Evolutionary conservation across 495 filamentous ascomycete genomes (phyloP).

Genomic region (Hypomontagnella submonticulosa): DNA sequence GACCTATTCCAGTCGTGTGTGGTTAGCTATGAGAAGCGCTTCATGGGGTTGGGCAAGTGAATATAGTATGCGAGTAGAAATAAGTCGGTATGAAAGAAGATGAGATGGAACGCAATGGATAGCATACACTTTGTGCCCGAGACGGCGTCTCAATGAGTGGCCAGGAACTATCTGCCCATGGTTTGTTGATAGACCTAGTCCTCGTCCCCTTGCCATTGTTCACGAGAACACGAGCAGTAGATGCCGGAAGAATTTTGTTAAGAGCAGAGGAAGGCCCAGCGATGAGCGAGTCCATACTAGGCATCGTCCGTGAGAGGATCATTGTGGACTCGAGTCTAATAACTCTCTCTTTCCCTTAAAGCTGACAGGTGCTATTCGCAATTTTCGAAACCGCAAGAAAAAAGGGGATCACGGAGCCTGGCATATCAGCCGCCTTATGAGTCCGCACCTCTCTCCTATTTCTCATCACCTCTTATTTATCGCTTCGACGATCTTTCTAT

Average conservation of each 20-base stretch:
- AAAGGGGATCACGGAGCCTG: not conserved
- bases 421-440: not conserved
- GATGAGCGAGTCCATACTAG: not conserved
- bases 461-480: too few relatives aligned
- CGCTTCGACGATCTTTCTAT: too few relatives aligned
- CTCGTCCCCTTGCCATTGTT: not conserved
- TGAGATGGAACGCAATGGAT: not conserved
- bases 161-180: constrained; percentile 53
- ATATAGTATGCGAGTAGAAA: not conserved
- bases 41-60: not conserved
- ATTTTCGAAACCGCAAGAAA: too few relatives aligned
- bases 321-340: not conserved
- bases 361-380: too few relatives aligned
- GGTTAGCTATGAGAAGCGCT: not conserved
- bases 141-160: constrained; percentile 48
- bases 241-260: not conserved
- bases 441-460: too few relatives aligned
- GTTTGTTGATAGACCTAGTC: constrained; percentile 22
- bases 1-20: constrained; percentile 15
- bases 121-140: constrained; percentile 35
- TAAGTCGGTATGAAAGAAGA: not conserved
- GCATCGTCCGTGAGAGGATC: constrained; percentile 1
- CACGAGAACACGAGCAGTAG: not conserved
- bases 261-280: not conserved
- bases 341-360: too few relatives aligned